Conservation (phyloP, 2,329 filamentous ascomycete genomes). For the Phialemonium atrogriseum region DNA sequence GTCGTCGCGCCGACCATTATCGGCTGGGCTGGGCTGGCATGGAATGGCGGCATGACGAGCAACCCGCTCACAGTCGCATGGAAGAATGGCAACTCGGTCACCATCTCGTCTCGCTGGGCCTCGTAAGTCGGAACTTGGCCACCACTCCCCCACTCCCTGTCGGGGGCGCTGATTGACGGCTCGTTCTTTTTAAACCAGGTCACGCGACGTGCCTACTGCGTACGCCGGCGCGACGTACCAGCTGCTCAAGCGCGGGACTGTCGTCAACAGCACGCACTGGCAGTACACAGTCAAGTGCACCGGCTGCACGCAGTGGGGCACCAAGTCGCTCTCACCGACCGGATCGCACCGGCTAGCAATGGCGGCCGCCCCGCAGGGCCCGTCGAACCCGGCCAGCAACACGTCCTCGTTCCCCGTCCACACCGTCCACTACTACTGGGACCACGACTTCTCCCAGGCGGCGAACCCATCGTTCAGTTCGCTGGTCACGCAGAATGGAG, state of each 20-base stretch:
- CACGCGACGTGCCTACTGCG: conserved; percentile 20
- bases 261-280: conserved; percentile 30
- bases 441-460: conserved; percentile 16
- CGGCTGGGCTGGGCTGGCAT: conserved; percentile 39
- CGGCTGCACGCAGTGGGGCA: conserved; percentile 15
- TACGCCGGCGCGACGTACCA: conserved; percentile 22
- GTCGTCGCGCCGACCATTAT: conserved; percentile 32
- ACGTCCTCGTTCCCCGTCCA: conserved; percentile 14
- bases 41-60: conserved; percentile 38
- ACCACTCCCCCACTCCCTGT: neutral
- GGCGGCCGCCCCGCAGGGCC: conserved; percentile 14
- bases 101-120: conserved; percentile 33
- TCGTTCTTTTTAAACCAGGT: conserved; percentile 12
- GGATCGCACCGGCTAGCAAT: conserved; percentile 20
- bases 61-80: conserved; percentile 36
- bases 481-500: conserved; percentile 3
- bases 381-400: conserved; percentile 11
- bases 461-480: conserved; percentile 13
- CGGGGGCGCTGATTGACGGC: conserved; percentile 1
- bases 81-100: conserved; percentile 28
- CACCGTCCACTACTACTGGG: conserved; percentile 18
- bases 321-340: conserved; percentile 12
- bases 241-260: conserved; percentile 26
- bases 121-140: conserved; percentile 23
- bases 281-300: conserved; percentile 29